Base-by-base conservation (phyloP, 1,284 basidiomycete genomes). In the Rhodotorula mucilaginosa region DNA sequence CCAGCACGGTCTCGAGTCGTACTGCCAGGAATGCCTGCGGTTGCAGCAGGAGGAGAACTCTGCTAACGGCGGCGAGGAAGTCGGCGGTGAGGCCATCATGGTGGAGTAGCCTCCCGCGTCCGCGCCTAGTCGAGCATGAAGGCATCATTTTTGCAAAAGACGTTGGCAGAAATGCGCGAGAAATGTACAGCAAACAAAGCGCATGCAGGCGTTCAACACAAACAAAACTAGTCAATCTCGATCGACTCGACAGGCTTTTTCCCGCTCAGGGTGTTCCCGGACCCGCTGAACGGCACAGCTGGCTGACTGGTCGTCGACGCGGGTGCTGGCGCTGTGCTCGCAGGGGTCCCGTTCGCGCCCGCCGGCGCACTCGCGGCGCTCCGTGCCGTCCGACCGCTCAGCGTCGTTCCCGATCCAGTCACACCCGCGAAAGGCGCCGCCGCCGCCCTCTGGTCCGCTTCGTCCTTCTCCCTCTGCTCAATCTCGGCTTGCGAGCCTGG, bases 21-120 rank as follows among this genome's bases (percentile, higher is more conserved):
- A 44, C 58, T 58, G 51, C 23, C 65, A 63, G 44, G 70, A 71
- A 63, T 58, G 63, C 1, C 29, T 59, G 6, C 21, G 68, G 39
- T 21, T 70, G 39, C 18, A 63, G 63, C 44, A 64, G 26, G 61
- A 67, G 44, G 61, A 52, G 1, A 51, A 51, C 31, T n/a, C 26
- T 47, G 56, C 15, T 18, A 74, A 69, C 18, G 78, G 78, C 62
- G 73, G 79, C 54, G 78, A 80, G 1, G 75, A 68, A 66, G 61
- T 70, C n/a, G 80, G 80, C 16, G 65, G 56, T 8, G 54, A 57
- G 12, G 66, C 47, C 4, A 47, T 73, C 49, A 72, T 69, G 65
- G 59, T 58, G 5, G 61, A 68, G 62, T 66, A 68, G 61, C 13
- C 54, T 29, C 26, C 49, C 21, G 10, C 23, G 26, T n/a, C 2